Evolutionary conservation across 2,329 filamentous ascomycete genomes (phyloP), one percentile per base, ranked within the genome.

Genomic region (Hypocrella siamensis): DNA sequence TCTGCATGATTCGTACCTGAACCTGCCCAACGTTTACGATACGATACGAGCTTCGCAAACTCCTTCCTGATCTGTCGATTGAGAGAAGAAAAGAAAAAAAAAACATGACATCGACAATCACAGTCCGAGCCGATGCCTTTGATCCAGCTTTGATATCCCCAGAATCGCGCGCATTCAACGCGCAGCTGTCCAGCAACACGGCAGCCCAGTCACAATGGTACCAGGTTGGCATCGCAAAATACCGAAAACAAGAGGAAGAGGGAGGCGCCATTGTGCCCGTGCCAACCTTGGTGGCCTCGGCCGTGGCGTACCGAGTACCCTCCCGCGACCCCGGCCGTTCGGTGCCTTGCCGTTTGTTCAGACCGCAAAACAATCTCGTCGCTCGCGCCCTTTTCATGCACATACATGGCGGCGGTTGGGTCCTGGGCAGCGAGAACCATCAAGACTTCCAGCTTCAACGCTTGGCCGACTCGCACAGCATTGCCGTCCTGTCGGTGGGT

Each of bases 381-480:
- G 17, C 5, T 12, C 28, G 28, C 28, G 28, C 28, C 10, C 10
- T 30, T 8, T 21, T 30, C 17, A 30, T 30, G 28, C 17, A 30
- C 17, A 30, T 30, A 5, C 28, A 30, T 15, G 28, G 28, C 17
- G 28, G 28, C 17, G 19, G 28, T 18, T 30, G 28, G 28, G 19
- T 30, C 10, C 28, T 30, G 17, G 28, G 28, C 16, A 30, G 17
- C 28, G 28, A 30, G 17, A 8, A 12, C 28, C 14, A 11, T 11
- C 28, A 30, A n/a, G 28, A 30, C 17, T 8, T 21, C 15, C 5
- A 30, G 17, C 28, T 30, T 5, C 17, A 30, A 21, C 28, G 28
- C 17, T 10, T 30, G 5, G 28, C n/a, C 11, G 28, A 30, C 28
- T 7, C 9, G 3, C 28, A 30, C 28, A 12, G 15, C 17, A 30